Conservation (phyloP, 2,329 filamentous ascomycete genomes). For the Neophaeococcomyces aloes region DNA sequence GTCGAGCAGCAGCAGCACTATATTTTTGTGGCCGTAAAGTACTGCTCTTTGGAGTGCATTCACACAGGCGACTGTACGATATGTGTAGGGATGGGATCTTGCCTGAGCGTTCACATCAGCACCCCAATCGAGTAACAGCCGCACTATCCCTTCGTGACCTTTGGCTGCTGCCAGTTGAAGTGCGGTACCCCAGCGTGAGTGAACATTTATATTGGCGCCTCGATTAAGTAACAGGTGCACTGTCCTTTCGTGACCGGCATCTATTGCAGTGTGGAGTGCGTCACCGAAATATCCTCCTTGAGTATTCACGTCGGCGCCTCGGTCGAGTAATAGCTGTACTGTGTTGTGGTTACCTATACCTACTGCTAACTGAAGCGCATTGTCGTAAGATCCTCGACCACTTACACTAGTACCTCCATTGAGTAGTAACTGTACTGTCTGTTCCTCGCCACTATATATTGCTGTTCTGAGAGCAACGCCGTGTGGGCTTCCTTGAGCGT, state of each 20-base stretch:
- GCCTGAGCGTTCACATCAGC: slow-evolving; percentile 17
- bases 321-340: slow-evolving; percentile 8
- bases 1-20: slow-evolving; percentile 9
- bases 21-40: slow-evolving; percentile 2
- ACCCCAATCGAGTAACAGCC: slow-evolving; percentile 17
- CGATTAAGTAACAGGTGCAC: slow-evolving; percentile 7
- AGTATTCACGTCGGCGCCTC: slow-evolving; percentile 15
- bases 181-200: slow-evolving; percentile 3
- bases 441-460: neutral
- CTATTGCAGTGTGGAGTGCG: slow-evolving; percentile 23
- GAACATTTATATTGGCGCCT: neutral
- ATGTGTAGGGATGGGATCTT: too few species aligned
- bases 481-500: slow-evolving; percentile 3
- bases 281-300: slow-evolving; percentile 18
- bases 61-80: slow-evolving; percentile 13
- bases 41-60: slow-evolving; percentile 24
- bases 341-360: slow-evolving; percentile 3
- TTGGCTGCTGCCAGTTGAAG: slow-evolving; percentile 4
- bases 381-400: slow-evolving; percentile 6
- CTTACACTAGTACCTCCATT: slow-evolving; percentile 5
- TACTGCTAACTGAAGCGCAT: slow-evolving; percentile 6
- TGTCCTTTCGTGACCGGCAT: slow-evolving; percentile 5
- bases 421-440: slow-evolving; percentile 4
- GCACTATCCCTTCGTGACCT: slow-evolving; percentile 11
- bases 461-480: slow-evolving; percentile 8